These are phyloP conservation scores for Dissophora globulifera DNA, from an alignment of 192 early-diverging fungal species.

Conservation along the genomic window DNA sequence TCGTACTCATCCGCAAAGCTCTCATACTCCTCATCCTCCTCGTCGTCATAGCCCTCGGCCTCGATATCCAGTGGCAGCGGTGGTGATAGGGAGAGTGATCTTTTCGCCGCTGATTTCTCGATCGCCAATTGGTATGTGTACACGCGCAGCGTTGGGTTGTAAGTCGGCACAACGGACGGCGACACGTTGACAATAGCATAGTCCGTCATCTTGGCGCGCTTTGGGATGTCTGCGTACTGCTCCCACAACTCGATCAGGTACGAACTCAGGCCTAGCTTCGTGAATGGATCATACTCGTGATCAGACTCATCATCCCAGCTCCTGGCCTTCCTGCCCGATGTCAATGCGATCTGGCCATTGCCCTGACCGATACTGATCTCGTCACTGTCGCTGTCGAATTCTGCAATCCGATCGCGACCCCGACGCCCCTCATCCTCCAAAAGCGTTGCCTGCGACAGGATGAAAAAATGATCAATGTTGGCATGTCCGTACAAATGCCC, in stretches of 20 bases:
- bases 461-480: conserved; percentile 77
- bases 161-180: conserved; percentile 74
- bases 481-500: conserved; percentile 81
- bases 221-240: conserved; percentile 47
- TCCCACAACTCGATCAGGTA: conserved; percentile 56
- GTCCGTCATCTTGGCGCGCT: conserved; percentile 30
- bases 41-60: not conserved
- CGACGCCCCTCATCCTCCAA: not conserved
- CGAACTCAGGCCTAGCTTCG: conserved; percentile 29
- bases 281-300: conserved; percentile 42
- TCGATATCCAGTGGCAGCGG: not conserved
- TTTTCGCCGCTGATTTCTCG: conserved; percentile 16
- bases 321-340: too few relatives aligned
- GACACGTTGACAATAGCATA: conserved; percentile 62
- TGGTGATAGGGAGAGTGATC: not conserved
- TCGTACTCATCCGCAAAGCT: conserved; percentile 10
- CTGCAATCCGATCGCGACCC: not conserved
- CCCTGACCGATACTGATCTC: too few relatives aligned
- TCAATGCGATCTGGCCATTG: too few relatives aligned
- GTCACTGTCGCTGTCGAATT: not conserved
- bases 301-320: too few relatives aligned
- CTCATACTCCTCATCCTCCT: conserved; percentile 1
- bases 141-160: conserved; percentile 70
- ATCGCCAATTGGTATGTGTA: conserved; percentile 60
- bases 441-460: conserved; percentile 57